phyloP scores from a whole-genome alignment of 306 rosid genomes.

The Fragaria iinumae region DNA sequence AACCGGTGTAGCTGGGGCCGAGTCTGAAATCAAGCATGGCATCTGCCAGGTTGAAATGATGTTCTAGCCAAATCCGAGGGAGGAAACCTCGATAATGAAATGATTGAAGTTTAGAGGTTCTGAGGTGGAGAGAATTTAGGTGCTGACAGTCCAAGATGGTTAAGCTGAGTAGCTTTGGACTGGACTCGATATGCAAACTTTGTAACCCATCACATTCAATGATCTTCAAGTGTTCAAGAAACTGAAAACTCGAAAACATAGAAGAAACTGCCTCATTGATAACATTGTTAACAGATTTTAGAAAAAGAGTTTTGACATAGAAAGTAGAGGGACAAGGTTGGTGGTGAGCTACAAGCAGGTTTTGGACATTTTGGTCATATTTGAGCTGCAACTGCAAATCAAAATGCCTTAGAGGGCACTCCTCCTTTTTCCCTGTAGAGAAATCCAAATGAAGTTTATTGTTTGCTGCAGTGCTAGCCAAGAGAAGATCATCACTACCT shows the following conservation, averaged over 20 bases:
- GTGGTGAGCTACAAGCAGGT: neutral
- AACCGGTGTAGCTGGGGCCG: slow-evolving; percentile 34
- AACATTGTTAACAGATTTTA: slow-evolving; percentile 54
- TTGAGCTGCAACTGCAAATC: slow-evolving; percentile 38
- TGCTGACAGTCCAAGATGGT: slow-evolving; percentile 57
- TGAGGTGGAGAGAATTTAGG: slow-evolving; percentile 46
- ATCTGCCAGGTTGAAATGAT: slow-evolving; percentile 63
- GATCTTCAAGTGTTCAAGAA: slow-evolving; percentile 60
- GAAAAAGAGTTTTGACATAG: slow-evolving; percentile 53
- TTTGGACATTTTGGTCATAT: slow-evolving; percentile 18
- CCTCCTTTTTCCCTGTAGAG: slow-evolving; percentile 35
- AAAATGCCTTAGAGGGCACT: slow-evolving; percentile 27
- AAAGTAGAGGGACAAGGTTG: slow-evolving; percentile 35
- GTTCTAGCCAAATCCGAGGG: slow-evolving; percentile 51
- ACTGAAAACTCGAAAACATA: slow-evolving; percentile 44
- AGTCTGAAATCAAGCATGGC: slow-evolving; percentile 74
- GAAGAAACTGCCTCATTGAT: slow-evolving; percentile 48
- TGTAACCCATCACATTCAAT: slow-evolving; percentile 54
- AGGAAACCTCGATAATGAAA: slow-evolving; percentile 55
- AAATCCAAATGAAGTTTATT: slow-evolving; percentile 58
- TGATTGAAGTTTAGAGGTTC: slow-evolving; percentile 47
- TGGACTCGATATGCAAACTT: slow-evolving; percentile 43
- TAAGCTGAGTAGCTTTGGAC: slow-evolving; percentile 47
- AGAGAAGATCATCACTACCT: slow-evolving; percentile 26
- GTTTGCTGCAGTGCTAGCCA: slow-evolving; percentile 48